Evolutionary conservation across 208 protist species (phyloP), one percentile per base, ranked within the genome.

Genomic region (Trypanosoma brucei): DNA sequence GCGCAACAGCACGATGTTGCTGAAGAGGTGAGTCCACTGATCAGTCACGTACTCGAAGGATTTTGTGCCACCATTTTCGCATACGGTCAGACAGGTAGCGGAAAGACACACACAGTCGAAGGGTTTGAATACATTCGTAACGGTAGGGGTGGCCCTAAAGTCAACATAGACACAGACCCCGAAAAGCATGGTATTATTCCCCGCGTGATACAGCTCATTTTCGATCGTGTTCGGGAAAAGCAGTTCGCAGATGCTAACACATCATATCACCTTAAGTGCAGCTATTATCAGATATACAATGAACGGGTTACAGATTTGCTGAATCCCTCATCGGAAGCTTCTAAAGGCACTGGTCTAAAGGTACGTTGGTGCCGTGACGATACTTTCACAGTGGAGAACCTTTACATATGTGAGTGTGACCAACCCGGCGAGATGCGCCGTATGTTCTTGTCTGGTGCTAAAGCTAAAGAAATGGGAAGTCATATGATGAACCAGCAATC

Each of bases 281-380:
- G 86, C 72, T 95, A 82, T 62, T 87, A 91, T 8, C 88, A 97
- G 50, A 86, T 97, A 63, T 97, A 97, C 78, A 95, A 97, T 49
- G 92, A 97, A 55, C 75, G 76, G 35, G 79, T 97, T 8, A 81
- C 80, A 0, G 92, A 97, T 57, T 64, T 97, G 2, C 77, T 96
- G 33, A 82, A 86, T 49, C 44, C 59, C 6, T 74, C 61, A 0
- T 55, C 60, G 7, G 48, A 38, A 37, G 37, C 44, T 1, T 3
- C 40, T 22, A 44, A 11, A n/a, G 36, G n/a, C 46, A 4, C 37
- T 48, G 79, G 79, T 4, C 57, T 93, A 48, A 75, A 73, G 3
- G 66, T 94, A 44, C 80, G 78, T 2, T 92, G 82, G 83, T 52
- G 80, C 39, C 65, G 72, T 30, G 84, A 78, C 3, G 83, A 91